phyloP scores from a whole-genome alignment of 1,139 yeast species.

The Hanseniaspora uvarum region DNA sequence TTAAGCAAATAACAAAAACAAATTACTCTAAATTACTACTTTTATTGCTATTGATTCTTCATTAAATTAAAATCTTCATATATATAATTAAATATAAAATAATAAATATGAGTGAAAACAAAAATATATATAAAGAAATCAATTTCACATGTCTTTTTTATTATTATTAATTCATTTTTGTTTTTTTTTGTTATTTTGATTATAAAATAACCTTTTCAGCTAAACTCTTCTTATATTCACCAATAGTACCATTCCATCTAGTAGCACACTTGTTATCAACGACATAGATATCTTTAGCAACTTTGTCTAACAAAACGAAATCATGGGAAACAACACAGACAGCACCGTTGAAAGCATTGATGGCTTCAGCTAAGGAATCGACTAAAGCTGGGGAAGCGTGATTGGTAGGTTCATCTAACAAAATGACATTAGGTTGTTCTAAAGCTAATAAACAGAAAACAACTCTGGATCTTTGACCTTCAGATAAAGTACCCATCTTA shows the following conservation, averaged over 20 bases:
- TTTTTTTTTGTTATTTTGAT: conserved; percentile 16
- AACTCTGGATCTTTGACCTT: conserved; percentile 98
- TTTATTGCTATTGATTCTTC: background rate
- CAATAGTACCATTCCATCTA: conserved; percentile 87
- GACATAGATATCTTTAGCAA: conserved; percentile 93
- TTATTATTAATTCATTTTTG: too few relatives aligned
- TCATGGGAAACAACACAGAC: conserved; percentile 98
- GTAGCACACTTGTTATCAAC: conserved; percentile 92
- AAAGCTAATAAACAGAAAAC: conserved; percentile 92
- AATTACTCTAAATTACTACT: too few relatives aligned
- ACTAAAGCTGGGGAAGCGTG: conserved; percentile 97
- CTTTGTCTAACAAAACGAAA: conserved; percentile 93
- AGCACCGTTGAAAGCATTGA: conserved; percentile 90
- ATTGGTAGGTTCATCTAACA: conserved; percentile 98
- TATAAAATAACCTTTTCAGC: conserved; percentile 76
- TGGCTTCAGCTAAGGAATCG: conserved; percentile 95
- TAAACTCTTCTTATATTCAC: conserved; percentile 85
- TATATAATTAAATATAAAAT: background rate
- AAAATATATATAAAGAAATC: background rate
- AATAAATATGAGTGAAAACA: background rate
- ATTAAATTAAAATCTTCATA: background rate
- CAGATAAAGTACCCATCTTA: conserved; percentile 95
- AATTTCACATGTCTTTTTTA: background rate
- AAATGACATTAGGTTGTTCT: conserved; percentile 86
- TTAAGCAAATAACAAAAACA: too few relatives aligned